These are phyloP conservation scores for Crataegus laevigata DNA, from an alignment of 306 rosid species.

Conservation along the genomic window DNA sequence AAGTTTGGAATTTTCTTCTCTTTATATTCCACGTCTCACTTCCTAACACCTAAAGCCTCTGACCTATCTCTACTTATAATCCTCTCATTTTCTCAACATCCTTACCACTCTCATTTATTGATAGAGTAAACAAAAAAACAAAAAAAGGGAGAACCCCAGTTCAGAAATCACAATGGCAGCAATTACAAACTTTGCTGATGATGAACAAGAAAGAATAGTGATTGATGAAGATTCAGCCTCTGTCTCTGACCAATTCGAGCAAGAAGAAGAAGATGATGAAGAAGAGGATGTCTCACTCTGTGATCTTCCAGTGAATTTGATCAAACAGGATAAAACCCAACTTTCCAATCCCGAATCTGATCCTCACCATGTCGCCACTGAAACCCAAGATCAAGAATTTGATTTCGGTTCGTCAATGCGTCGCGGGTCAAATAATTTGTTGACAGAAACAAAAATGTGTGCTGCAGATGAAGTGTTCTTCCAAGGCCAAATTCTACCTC, in stretches of 20 bases:
- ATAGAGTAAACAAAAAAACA: not conserved
- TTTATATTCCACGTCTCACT: slow-evolving; percentile 36
- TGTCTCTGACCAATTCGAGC: slow-evolving; percentile 7
- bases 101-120: not conserved
- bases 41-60: slow-evolving; percentile 24
- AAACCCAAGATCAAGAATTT: slow-evolving; percentile 45
- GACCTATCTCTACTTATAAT: slow-evolving; percentile 16
- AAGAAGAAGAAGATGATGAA: slow-evolving; percentile 7
- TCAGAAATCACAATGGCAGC: slow-evolving; percentile 29
- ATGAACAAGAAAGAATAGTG: slow-evolving; percentile 5
- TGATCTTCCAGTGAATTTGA: slow-evolving; percentile 53
- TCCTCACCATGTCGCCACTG: not conserved
- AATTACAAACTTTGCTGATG: slow-evolving; percentile 2
- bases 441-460: slow-evolving; percentile 50
- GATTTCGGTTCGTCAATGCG: slow-evolving; percentile 40
- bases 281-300: slow-evolving; percentile 63
- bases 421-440: slow-evolving; percentile 13
- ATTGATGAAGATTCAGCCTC: not conserved
- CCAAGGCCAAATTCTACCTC: slow-evolving; percentile 69
- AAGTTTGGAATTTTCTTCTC: not conserved
- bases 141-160: not conserved
- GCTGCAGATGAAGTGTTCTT: slow-evolving; percentile 77
- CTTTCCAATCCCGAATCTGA: slow-evolving; percentile 1
- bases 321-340: slow-evolving; percentile 15
- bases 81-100: slow-evolving; percentile 7